Evolutionary conservation across 805 yeast genomes (phyloP).

Genomic region (Metahyphopichia silvanorum): DNA sequence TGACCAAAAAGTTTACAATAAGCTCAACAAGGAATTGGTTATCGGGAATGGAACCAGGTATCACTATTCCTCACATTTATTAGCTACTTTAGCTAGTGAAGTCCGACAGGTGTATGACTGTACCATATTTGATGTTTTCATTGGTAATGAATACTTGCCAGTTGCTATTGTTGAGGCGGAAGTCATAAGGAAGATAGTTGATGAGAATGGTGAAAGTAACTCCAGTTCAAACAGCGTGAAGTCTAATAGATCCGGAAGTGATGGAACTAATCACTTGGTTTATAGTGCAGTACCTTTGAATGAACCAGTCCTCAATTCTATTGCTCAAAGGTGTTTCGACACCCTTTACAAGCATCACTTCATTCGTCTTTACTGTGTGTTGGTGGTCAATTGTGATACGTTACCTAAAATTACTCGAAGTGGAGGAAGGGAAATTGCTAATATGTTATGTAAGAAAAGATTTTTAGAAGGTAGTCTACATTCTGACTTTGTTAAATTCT

Average conservation of each 20-base stretch:
- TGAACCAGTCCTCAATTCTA: slow-evolving; percentile 40
- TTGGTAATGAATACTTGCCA: slow-evolving; percentile 78
- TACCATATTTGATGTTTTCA: slow-evolving; percentile 81
- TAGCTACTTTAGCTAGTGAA: slow-evolving; percentile 77
- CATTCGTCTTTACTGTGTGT: slow-evolving; percentile 75
- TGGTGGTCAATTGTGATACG: slow-evolving; percentile 75
- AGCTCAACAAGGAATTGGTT: slow-evolving; percentile 27
- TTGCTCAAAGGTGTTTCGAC: slow-evolving; percentile 44
- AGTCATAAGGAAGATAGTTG: slow-evolving; percentile 34
- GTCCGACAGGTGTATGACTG: slow-evolving; percentile 84
- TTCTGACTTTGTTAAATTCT: slow-evolving; percentile 81
- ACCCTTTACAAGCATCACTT: slow-evolving; percentile 51
- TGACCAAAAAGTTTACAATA: slow-evolving; percentile 42
- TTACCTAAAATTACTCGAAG: slow-evolving; percentile 80
- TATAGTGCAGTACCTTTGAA: slow-evolving; percentile 40
- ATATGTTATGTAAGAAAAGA: slow-evolving; percentile 74
- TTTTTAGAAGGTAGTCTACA: slow-evolving; percentile 76
- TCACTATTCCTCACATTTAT: slow-evolving; percentile 83
- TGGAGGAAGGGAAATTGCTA: slow-evolving; percentile 91
- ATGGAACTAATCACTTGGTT: slow-evolving; percentile 11
- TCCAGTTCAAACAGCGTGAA: slow-evolving; percentile 10
- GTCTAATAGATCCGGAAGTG: slow-evolving; percentile 5
- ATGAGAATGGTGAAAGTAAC: slow-evolving; percentile 17
- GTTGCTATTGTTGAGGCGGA: slow-evolving; percentile 81
- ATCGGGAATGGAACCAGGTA: slow-evolving; percentile 48